These are phyloP conservation scores for Phialophora expanda DNA, from an alignment of 2,329 filamentous ascomycete species.

Conservation along the genomic window DNA sequence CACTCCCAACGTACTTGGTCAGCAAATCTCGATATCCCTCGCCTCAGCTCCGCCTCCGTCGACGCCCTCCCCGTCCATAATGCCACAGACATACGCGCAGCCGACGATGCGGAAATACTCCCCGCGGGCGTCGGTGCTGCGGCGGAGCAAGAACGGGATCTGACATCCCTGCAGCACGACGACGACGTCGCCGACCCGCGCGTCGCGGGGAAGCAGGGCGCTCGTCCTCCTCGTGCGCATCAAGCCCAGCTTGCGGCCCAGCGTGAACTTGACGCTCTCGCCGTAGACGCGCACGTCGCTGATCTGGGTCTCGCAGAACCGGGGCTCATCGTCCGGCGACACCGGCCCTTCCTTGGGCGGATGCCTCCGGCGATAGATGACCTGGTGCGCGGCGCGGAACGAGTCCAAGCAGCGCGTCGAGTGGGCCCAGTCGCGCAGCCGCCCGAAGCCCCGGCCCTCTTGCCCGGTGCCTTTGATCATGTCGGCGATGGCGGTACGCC, in stretches of 20 bases:
- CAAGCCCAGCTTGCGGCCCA: constrained; percentile 21
- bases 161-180: constrained; percentile 24
- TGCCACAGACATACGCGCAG: constrained; percentile 26
- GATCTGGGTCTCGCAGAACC: not conserved
- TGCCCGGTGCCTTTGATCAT: constrained; percentile 7
- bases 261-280: constrained; percentile 19
- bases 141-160: constrained; percentile 26
- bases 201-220: constrained; percentile 15
- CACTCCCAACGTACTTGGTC: too few relatives aligned
- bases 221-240: not conserved
- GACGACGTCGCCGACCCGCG: constrained; percentile 16
- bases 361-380: constrained; percentile 1
- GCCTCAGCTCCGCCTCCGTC: not conserved
- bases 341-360: not conserved
- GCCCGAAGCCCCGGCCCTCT: constrained; percentile 20
- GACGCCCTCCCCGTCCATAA: constrained; percentile 31
- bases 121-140: constrained; percentile 4
- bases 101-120: constrained; percentile 30
- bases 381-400: not conserved
- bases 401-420: constrained; percentile 20
- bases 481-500: constrained; percentile 28
- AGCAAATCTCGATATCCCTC: not conserved
- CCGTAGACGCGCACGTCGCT: constrained; percentile 1
- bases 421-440: constrained; percentile 14
- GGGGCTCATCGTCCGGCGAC: not conserved